phyloP scores from a whole-genome alignment of 164 flowering plant species.

The Pachysandra terminalis region DNA sequence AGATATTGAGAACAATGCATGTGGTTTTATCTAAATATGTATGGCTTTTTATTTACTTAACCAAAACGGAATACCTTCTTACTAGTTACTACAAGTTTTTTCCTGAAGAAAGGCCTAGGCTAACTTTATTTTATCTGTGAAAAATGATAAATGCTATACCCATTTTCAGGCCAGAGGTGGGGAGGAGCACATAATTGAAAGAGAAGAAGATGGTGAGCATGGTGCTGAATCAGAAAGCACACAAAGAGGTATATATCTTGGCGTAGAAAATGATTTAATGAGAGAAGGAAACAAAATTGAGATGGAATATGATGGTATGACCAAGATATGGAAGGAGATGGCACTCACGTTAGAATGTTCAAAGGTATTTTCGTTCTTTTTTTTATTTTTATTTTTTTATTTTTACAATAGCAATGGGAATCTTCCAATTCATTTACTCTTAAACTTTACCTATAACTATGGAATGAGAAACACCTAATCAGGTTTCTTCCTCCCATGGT shows the following conservation, averaged over 20 bases:
- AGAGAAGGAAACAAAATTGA: conserved; percentile 14
- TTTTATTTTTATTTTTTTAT: too few species aligned
- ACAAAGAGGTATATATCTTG: conserved; percentile 46
- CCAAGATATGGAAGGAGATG: conserved; percentile 82
- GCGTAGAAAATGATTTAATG: conserved; percentile 37
- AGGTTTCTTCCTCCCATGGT: too few species aligned
- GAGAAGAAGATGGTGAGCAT: conserved; percentile 11
- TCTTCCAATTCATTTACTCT: neutral
- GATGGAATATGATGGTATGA: conserved; percentile 47
- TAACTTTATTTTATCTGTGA: neutral
- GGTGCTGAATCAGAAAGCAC: conserved; percentile 19
- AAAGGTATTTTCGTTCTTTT: conserved; percentile 46
- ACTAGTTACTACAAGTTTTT: neutral
- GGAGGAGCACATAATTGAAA: conserved; percentile 11
- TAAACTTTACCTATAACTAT: too few species aligned
- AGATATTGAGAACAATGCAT: neutral
- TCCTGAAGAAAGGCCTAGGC: neutral
- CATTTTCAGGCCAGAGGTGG: conserved; percentile 21
- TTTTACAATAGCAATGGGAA: neutral
- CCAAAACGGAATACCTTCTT: neutral
- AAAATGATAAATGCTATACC: conserved; percentile 1
- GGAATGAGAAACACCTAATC: too few species aligned
- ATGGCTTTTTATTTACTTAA: neutral
- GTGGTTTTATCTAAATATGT: neutral
- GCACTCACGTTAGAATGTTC: conserved; percentile 56